These are phyloP conservation scores for Glycine soja DNA, from an alignment of 306 rosid species.

Conservation along the genomic window DNA sequence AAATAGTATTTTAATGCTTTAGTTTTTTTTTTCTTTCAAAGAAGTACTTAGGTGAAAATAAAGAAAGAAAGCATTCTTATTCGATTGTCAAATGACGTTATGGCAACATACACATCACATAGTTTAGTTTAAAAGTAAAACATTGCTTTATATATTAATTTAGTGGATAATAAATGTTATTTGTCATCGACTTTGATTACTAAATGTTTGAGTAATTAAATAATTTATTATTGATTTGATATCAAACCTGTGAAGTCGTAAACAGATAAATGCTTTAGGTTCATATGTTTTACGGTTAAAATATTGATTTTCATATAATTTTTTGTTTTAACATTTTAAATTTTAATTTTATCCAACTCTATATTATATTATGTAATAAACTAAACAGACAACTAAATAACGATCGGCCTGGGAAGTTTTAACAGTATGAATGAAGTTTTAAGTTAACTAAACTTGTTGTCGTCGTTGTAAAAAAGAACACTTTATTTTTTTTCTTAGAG, in stretches of 20 bases:
- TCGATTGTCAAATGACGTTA: background rate
- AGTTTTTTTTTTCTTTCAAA: background rate
- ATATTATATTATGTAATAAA: too few relatives aligned
- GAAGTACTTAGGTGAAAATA: background rate
- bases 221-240: too few relatives aligned
- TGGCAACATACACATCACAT: background rate
- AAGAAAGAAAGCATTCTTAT: background rate
- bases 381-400: too few relatives aligned
- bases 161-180: background rate
- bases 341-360: background rate
- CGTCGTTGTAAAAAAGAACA: too few relatives aligned
- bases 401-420: too few relatives aligned
- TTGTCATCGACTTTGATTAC: background rate
- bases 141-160: too few relatives aligned
- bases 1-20: background rate
- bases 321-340: background rate
- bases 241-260: background rate
- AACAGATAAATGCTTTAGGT: background rate
- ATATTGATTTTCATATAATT: background rate
- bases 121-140: too few relatives aligned
- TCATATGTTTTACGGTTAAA: background rate
- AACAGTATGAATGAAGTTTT: too few relatives aligned
- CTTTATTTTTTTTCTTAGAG: too few relatives aligned
- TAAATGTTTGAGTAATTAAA: background rate
- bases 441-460: too few relatives aligned